Evolutionary conservation across 202 grass and related monocot species (phyloP).

Genomic region (Digitaria exilis): DNA sequence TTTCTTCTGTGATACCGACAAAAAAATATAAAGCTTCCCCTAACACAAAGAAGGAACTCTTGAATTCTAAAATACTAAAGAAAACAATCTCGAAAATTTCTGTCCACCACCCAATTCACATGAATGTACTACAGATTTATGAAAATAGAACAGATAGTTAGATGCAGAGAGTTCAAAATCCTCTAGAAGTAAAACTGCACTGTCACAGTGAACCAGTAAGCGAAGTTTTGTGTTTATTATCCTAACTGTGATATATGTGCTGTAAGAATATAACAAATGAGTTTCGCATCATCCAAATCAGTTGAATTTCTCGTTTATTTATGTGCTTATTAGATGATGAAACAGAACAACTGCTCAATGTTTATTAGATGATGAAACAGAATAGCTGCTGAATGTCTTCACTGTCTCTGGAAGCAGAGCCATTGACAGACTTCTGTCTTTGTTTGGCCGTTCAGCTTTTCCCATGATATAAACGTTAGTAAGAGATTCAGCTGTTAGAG

Average conservation of each 20-base stretch:
- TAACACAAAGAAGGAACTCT: too few relatives aligned
- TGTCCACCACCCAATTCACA: not conserved
- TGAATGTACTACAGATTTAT: not conserved
- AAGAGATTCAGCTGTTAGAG: not conserved
- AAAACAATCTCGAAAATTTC: too few relatives aligned
- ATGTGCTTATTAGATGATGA: not conserved
- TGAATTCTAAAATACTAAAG: too few relatives aligned
- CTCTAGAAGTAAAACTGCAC: not conserved
- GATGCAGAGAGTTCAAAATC: not conserved
- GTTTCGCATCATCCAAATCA: not conserved
- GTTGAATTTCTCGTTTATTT: not conserved
- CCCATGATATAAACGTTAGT: too few relatives aligned
- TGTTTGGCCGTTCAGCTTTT: not conserved
- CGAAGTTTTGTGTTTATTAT: not conserved
- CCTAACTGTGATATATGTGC: not conserved
- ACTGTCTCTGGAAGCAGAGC: not conserved
- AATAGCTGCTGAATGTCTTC: not conserved
- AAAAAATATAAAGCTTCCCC: too few relatives aligned
- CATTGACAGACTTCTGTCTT: not conserved
- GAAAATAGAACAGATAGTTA: not conserved
- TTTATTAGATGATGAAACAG: too few relatives aligned
- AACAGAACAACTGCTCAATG: too few relatives aligned
- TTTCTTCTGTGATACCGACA: not conserved
- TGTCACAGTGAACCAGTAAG: not conserved
- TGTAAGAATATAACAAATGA: not conserved